phyloP scores from a whole-genome alignment of 257 asterid species.

The Gardenia jasminoides region DNA sequence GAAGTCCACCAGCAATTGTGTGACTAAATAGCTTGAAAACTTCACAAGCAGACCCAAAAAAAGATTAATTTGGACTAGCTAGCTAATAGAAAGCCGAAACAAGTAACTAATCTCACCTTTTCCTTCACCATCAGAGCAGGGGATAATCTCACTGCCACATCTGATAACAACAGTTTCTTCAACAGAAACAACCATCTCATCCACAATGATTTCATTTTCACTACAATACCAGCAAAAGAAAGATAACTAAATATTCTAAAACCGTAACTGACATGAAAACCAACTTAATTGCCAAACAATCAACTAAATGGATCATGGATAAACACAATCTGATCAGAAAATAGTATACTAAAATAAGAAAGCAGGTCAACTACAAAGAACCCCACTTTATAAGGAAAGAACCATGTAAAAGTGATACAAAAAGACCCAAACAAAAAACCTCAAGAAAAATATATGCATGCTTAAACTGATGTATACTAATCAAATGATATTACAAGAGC shows the following conservation, averaged over 20 bases:
- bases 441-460: neutral
- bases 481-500: neutral
- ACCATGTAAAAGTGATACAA: neutral
- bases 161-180: slow-evolving; percentile 53
- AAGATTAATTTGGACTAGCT: neutral
- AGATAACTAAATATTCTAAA: neutral
- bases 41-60: neutral
- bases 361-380: neutral
- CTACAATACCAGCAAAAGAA: slow-evolving; percentile 30
- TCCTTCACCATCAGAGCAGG: slow-evolving; percentile 63
- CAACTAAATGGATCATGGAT: neutral
- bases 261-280: neutral
- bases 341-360: neutral
- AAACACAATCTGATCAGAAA: neutral
- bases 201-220: slow-evolving; percentile 55
- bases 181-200: slow-evolving; percentile 55
- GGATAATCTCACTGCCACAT: slow-evolving; percentile 85
- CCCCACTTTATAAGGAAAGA: neutral
- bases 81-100: neutral
- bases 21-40: neutral
- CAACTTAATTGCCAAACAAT: neutral
- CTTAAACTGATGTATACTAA: neutral
- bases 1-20: neutral
- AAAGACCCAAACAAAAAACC: neutral
- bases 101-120: slow-evolving; percentile 14